A percentile compares a stretch with the other conserved stretches of the same genome.
Evolutionary conservation across 2,329 filamentous ascomycete genomes (phyloP).

Genomic region (Fusarium piperis): DNA sequence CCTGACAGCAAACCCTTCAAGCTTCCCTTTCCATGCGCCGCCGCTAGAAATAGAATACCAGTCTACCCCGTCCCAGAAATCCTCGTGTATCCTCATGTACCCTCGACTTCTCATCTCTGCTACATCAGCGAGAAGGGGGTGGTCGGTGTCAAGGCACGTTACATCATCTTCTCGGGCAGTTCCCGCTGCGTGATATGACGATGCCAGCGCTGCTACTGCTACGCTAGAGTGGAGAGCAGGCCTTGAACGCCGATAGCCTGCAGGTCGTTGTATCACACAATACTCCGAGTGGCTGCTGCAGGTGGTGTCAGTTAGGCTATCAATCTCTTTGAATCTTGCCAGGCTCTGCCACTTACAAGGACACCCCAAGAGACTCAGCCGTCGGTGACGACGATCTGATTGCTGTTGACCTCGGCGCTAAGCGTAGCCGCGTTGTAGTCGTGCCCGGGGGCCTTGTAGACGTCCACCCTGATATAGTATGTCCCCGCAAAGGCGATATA

Average conservation of each 20-base stretch:
- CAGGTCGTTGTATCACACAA: neutral
- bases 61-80: neutral
- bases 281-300: neutral
- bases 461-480: slow-evolving; percentile 43
- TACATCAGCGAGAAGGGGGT: neutral
- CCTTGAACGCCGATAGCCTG: neutral
- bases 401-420: slow-evolving; percentile 29
- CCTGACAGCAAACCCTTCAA: neutral
- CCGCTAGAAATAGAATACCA: neutral
- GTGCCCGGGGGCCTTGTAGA: slow-evolving; percentile 36
- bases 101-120: neutral
- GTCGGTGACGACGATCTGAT: slow-evolving; percentile 21
- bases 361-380: neutral
- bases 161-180: neutral
- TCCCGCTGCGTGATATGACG: neutral
- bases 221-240: neutral
- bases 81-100: neutral
- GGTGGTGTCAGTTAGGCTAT: neutral
- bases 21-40: neutral
- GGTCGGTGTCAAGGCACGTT: neutral
- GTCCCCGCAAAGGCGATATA: slow-evolving; percentile 32
- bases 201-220: neutral
- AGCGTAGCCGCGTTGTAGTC: slow-evolving; percentile 16
- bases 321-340: neutral
- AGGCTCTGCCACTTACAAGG: slow-evolving; percentile 4